These are phyloP conservation scores for Microcos paniculata DNA, from an alignment of 345 rosid genomes.

Conservation along the genomic window DNA sequence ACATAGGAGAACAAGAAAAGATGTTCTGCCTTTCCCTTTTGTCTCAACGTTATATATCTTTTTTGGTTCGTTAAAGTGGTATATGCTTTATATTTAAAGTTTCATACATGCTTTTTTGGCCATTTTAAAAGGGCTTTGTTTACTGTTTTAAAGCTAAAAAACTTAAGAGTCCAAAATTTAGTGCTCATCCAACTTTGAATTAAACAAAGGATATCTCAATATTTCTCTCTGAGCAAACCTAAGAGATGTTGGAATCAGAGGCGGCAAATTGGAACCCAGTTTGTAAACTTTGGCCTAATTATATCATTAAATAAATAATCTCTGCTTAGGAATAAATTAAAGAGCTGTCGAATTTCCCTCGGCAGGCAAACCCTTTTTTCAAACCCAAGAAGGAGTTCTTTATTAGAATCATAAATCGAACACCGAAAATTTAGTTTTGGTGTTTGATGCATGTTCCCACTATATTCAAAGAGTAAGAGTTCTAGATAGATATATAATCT, in stretches of 20 bases:
- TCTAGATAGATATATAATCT: too few species aligned
- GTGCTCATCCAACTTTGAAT: neutral
- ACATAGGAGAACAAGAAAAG: conserved; percentile 4
- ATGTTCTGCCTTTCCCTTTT: neutral
- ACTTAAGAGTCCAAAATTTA: neutral
- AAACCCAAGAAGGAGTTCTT: neutral
- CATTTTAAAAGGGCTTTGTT: conserved; percentile 8
- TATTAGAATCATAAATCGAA: neutral
- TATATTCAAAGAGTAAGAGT: too few species aligned
- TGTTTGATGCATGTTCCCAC: too few species aligned
- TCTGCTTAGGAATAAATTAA: too few species aligned
- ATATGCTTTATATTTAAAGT: too few species aligned
- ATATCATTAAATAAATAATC: neutral
- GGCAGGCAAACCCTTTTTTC: too few species aligned
- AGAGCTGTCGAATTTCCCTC: too few species aligned
- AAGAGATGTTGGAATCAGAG: conserved; percentile 12
- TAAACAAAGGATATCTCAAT: neutral
- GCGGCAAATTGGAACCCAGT: neutral
- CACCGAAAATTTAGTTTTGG: too few species aligned
- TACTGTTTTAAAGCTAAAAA: conserved; percentile 1
- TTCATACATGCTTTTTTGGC: conserved; percentile 13
- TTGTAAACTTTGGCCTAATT: neutral
- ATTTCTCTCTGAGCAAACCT: neutral
- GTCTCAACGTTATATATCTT: neutral
- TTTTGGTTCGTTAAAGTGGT: neutral